phyloP scores from a whole-genome alignment of 129 eudicot species.

The Artemisia tridentata region DNA sequence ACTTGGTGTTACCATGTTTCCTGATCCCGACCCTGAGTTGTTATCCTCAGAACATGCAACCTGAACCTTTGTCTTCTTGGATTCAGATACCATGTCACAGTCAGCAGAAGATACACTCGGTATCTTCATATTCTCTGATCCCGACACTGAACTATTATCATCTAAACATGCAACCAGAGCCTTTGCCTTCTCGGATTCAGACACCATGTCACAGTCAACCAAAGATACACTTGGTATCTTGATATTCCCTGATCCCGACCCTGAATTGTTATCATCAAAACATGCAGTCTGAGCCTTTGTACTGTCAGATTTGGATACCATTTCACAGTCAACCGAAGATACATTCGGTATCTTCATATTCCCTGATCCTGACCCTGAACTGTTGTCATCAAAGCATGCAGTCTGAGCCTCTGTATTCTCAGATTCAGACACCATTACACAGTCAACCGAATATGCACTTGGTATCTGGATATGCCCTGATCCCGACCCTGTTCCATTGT shows the following conservation, averaged over 20 bases:
- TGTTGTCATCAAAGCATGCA: conserved; percentile 13
- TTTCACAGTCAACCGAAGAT: neutral
- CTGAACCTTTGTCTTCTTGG: neutral
- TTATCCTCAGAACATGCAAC: conserved; percentile 9
- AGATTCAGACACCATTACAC: neutral
- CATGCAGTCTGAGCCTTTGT: conserved; percentile 2
- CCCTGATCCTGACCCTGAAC: conserved; percentile 13
- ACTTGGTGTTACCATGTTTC: conserved; percentile 29
- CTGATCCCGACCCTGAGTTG: conserved; percentile 15
- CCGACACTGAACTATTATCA: neutral
- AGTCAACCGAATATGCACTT: neutral
- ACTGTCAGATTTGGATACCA: conserved; percentile 2
- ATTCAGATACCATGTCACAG: neutral
- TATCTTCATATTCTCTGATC: neutral
- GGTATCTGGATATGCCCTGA: conserved; percentile 22
- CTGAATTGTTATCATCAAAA: conserved; percentile 8
- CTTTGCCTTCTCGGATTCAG: neutral
- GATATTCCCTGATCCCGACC: conserved; percentile 19
- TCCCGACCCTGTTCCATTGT: conserved; percentile 9
- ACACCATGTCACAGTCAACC: conserved; percentile 29
- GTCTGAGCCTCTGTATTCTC: conserved; percentile 2
- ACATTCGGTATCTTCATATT: conserved; percentile 20
- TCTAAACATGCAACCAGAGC: neutral
- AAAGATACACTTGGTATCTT: conserved; percentile 42
- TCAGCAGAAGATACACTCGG: neutral